phyloP scores from a whole-genome alignment of 495 filamentous ascomycete species.

The Poronia punctata region DNA sequence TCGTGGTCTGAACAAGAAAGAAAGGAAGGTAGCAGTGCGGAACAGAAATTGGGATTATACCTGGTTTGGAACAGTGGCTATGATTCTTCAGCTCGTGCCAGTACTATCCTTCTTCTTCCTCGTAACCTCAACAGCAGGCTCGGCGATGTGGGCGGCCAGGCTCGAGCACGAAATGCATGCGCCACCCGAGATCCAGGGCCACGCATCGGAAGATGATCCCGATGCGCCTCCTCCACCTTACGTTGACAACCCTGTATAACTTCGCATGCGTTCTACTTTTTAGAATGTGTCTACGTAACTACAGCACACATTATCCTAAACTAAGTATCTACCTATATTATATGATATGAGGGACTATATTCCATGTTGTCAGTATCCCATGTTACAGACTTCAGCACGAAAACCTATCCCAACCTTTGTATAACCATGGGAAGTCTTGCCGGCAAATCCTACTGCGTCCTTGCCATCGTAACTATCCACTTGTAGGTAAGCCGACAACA shows the following conservation, averaged over 20 bases:
- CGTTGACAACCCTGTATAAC: conserved; percentile 27
- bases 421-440: no score
- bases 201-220: conserved; percentile 18
- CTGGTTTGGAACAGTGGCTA: conserved; percentile 51
- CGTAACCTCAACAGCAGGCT: conserved; percentile 69
- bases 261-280: no score
- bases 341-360: no score
- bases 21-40: conserved; percentile 57
- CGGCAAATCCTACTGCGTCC: no score
- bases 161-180: conserved; percentile 34
- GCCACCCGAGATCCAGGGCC: conserved; percentile 1
- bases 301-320: no score
- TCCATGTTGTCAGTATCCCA: no score
- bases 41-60: conserved; percentile 62
- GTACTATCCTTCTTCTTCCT: conserved; percentile 82
- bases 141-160: conserved; percentile 76
- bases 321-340: no score
- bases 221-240: conserved; percentile 26
- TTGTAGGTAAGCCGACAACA: no score
- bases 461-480: no score
- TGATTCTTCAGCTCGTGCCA: conserved; percentile 66
- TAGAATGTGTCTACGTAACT: no score
- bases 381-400: no score
- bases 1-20: conserved; percentile 56
- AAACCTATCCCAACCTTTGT: no score